Percentiles rank a stretch among this genome's conserved stretches.
Evolutionary conservation across 306 rosid genomes (phyloP).

Genomic region (Senna tora): DNA sequence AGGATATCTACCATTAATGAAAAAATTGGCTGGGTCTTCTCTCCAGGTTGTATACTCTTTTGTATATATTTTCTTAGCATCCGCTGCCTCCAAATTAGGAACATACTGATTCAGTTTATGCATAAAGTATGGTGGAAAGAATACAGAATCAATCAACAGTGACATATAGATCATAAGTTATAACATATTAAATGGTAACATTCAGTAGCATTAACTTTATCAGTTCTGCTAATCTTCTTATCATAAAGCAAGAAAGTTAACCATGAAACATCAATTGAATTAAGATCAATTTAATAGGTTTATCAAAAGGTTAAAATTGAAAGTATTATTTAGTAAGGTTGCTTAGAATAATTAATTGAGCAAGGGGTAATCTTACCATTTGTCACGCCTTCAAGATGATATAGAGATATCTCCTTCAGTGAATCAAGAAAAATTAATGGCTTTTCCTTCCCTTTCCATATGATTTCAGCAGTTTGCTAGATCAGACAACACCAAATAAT

Average conservation of each 20-base stretch:
- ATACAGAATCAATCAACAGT: conserved; percentile 16
- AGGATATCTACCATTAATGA: conserved; percentile 64
- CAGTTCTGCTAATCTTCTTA: conserved; percentile 6
- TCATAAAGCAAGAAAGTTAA: background rate
- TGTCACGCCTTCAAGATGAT: conserved; percentile 82
- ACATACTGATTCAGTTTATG: conserved; percentile 54
- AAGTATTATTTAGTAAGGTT: background rate
- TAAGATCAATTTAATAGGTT: conserved; percentile 2
- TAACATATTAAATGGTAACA: background rate
- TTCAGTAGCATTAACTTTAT: conserved; percentile 23
- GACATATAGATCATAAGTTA: background rate
- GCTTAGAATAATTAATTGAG: conserved; percentile 14
- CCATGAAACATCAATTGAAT: background rate
- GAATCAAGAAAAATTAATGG: conserved; percentile 70
- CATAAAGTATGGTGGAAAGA: conserved; percentile 28
- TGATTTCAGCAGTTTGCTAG: conserved; percentile 77
- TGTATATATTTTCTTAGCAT: conserved; percentile 51
- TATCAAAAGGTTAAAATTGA: background rate
- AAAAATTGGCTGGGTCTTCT: conserved; percentile 77
- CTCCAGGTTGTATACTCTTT: conserved; percentile 71
- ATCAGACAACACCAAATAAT: conserved; percentile 32
- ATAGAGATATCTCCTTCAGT: conserved; percentile 69
- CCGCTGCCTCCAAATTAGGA: conserved; percentile 69
- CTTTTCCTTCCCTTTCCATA: conserved; percentile 68
- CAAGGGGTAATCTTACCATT: conserved; percentile 63